A percentile compares a stretch with the other conserved stretches of the same genome.
Conservation (phyloP, 2,329 filamentous ascomycete species). For the Exophiala phaeomuriformis region DNA sequence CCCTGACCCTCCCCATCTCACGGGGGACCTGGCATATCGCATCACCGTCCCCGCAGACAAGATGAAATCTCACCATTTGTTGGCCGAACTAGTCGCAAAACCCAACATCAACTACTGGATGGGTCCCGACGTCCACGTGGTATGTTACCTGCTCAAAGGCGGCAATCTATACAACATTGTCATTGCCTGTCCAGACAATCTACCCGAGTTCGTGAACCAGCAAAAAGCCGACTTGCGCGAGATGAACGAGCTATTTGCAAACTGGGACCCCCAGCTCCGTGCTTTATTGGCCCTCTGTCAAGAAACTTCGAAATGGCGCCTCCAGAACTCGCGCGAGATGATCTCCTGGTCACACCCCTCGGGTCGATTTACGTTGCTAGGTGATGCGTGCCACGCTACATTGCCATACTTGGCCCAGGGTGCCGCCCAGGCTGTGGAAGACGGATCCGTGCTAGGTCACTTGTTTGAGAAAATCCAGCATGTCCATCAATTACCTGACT, state of each 20-base stretch:
- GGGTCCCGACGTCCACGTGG: conserved; percentile 46
- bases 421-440: conserved; percentile 31
- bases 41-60: conserved; percentile 45
- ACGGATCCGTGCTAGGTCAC: conserved; percentile 31
- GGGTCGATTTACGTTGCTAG: conserved; percentile 33
- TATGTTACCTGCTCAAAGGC: conserved; percentile 42
- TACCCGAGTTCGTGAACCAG: conserved; percentile 30
- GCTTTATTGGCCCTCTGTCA: conserved; percentile 25
- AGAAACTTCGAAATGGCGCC: conserved; percentile 26
- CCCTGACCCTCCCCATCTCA: conserved; percentile 42
- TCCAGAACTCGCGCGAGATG: conserved; percentile 19
- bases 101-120: conserved; percentile 51
- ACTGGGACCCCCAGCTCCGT: conserved; percentile 31
- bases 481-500: conserved; percentile 31
- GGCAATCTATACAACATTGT: conserved; percentile 44
- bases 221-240: conserved; percentile 30
- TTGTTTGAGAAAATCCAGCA: conserved; percentile 29
- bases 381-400: conserved; percentile 42
- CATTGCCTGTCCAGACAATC: conserved; percentile 43
- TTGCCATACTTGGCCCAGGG: conserved; percentile 34
- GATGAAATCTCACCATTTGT: conserved; percentile 43
- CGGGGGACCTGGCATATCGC: conserved; percentile 52
- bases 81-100: conserved; percentile 40
- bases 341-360: conserved; percentile 14
- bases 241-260: conserved; percentile 28